phyloP scores from a whole-genome alignment of 768 basidiomycete genomes.

The Leccinum aurantiacum region DNA sequence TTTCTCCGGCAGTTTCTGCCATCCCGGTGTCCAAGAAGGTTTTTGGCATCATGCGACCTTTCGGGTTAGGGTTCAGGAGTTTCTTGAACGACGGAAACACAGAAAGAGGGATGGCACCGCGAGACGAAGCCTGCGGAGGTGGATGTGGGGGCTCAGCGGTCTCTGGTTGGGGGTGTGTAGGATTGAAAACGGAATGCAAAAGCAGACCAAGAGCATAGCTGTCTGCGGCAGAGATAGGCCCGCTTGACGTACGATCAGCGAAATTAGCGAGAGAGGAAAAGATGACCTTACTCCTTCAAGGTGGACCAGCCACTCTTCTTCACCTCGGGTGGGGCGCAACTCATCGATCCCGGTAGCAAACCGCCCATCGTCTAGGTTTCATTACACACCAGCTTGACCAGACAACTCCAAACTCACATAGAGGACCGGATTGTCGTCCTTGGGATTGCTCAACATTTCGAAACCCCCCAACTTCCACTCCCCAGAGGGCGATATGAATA shows the following conservation, averaged over 20 bases:
- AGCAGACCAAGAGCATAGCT: constrained; percentile 88
- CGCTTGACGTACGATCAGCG: constrained; percentile 29
- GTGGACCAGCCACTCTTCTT: constrained; percentile 82
- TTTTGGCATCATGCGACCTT: constrained; percentile 72
- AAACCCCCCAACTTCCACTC: constrained; percentile 98
- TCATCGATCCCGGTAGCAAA: constrained; percentile 57
- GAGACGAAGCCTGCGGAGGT: constrained; percentile 73
- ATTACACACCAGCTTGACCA: constrained; percentile 13
- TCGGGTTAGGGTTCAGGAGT: constrained; percentile 87
- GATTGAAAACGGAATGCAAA: constrained; percentile 86
- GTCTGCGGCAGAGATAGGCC: constrained; percentile 67
- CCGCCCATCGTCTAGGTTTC: constrained; percentile 62
- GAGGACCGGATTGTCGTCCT: constrained; percentile 73
- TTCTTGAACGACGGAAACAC: constrained; percentile 84
- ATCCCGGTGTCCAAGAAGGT: constrained; percentile 80
- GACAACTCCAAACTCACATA: constrained; percentile 56
- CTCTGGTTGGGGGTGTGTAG: constrained; percentile 65
- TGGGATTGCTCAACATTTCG: constrained; percentile 81
- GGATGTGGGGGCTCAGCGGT: constrained; percentile 71
- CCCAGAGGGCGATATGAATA: constrained; percentile 90
- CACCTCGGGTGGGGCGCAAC: constrained; percentile 80
- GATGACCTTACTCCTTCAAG: constrained; percentile 68
- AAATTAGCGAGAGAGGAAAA: background rate
- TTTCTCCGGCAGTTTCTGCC: constrained; percentile 55
- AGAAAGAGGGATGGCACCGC: constrained; percentile 70